Percentiles rank a stretch among this genome's conserved stretches.
Conservation (phyloP, 2,329 filamentous ascomycete species). For the Calonectria pteridis region DNA sequence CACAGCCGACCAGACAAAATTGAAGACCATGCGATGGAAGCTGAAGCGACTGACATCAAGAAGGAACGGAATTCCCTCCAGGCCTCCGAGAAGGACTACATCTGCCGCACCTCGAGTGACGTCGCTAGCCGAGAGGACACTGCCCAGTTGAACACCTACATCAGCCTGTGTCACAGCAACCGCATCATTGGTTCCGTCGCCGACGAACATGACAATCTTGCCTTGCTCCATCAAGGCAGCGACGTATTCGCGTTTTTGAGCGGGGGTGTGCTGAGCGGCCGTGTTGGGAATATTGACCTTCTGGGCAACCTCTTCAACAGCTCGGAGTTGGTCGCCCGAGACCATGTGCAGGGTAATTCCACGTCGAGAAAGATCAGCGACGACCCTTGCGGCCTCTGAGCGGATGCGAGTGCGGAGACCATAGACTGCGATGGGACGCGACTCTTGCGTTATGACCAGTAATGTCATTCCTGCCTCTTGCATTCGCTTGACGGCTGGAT, state of each 20-base stretch:
- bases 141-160: constrained; percentile 70
- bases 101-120: constrained; percentile 68
- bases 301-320: constrained; percentile 63
- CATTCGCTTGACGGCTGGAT: constrained; percentile 36
- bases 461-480: constrained; percentile 42
- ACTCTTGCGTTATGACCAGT: constrained; percentile 43
- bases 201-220: constrained; percentile 66
- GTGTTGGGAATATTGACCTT: constrained; percentile 56
- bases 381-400: constrained; percentile 56
- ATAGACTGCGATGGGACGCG: constrained; percentile 58
- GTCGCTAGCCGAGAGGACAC: constrained; percentile 55
- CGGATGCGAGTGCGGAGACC: constrained; percentile 57
- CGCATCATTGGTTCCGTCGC: constrained; percentile 75
- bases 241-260: constrained; percentile 67
- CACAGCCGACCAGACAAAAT: constrained; percentile 71
- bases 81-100: constrained; percentile 66
- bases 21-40: constrained; percentile 64
- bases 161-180: constrained; percentile 70
- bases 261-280: constrained; percentile 61
- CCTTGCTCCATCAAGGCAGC: constrained; percentile 37
- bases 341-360: constrained; percentile 66
- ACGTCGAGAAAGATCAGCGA: constrained; percentile 59
- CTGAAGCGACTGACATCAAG: constrained; percentile 59
- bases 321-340: constrained; percentile 66
- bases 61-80: constrained; percentile 64